Evolutionary conservation across 2,329 filamentous ascomycete genomes (phyloP), one percentile per base, ranked within the genome.

Genomic region (Cadophora sp.): DNA sequence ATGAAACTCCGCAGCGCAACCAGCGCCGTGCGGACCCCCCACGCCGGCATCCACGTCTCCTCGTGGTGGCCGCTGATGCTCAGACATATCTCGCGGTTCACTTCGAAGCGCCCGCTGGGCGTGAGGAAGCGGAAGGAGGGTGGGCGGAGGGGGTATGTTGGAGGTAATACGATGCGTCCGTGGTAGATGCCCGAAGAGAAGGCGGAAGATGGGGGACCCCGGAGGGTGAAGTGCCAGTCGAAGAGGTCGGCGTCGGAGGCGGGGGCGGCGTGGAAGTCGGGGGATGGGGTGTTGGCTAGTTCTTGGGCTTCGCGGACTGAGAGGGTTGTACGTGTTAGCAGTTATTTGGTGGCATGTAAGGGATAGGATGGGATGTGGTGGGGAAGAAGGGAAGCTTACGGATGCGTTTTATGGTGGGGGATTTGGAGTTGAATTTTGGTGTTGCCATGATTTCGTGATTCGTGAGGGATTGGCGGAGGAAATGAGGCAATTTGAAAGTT

Each of bases 191-290:
- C 96, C 37, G 85, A 83, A 1, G 71, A 65, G 64, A 72, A 77
- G 5, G 72, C 62, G 46, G 90, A 88, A 0, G 93, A 94, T 37
- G 95, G 95, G 0, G 95, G 94, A 0, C 96, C 96, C 62, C 91
- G 89, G n/a, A 99, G 85, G 0, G 96, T 99, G 82, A 98, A 99
- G 83, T 99, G 96, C 96, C 96, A 99, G 81, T 98, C 94, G 81
- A 97, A 97, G 64, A 99, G 89, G 80, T 98, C 94, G 37, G 88
- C 85, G 78, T 98, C 95, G 70, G 95, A 88, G 48, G 82, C 79
- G 0, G 96, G 96, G 4, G 90, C 85, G 50, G 95, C 96, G 74
- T 91, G 88, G 81, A 95, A 97, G 82, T 97, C 93, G 64, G 92
- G 84, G 2, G 93, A 96, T 4, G 95, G 93, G 46, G 91, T 87